Evolutionary conservation across 768 basidiomycete genomes (phyloP).

Genomic region (Russula abietina): DNA sequence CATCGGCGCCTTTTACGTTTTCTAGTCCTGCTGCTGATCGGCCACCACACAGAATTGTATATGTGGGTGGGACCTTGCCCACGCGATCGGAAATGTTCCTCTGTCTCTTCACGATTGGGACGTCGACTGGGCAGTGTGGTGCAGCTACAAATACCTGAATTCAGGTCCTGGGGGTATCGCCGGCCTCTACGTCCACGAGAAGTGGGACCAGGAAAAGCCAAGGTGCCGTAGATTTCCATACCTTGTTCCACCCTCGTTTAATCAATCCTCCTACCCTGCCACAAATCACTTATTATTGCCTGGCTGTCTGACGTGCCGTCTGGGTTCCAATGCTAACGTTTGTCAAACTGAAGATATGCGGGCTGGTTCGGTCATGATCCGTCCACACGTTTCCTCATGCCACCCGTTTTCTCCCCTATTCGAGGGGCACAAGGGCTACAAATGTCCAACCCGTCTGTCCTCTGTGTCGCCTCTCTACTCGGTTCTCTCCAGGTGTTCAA

Average conservation of each 20-base stretch:
- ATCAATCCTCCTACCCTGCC: slow-evolving; percentile 3
- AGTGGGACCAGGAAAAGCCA: slow-evolving; percentile 61
- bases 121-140: slow-evolving; percentile 98
- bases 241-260: slow-evolving; percentile 1
- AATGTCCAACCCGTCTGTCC: slow-evolving; percentile 87
- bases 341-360: slow-evolving; percentile 51
- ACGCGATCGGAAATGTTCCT: slow-evolving; percentile 91
- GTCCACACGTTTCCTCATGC: slow-evolving; percentile 86
- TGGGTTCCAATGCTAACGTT: slow-evolving; percentile 14
- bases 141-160: slow-evolving; percentile 97
- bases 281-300: slow-evolving; percentile 11
- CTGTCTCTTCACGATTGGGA: slow-evolving; percentile 86
- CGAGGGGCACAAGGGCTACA: slow-evolving; percentile 93
- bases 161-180: slow-evolving; percentile 96
- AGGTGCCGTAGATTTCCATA: slow-evolving; percentile 45
- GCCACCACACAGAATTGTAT: slow-evolving; percentile 67
- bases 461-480: slow-evolving; percentile 72
- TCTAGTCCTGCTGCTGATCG: slow-evolving; percentile 23
- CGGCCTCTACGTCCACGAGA: slow-evolving; percentile 85
- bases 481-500: slow-evolving; percentile 80
- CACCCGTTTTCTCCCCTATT: slow-evolving; percentile 72
- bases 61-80: slow-evolving; percentile 95
- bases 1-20: slow-evolving; percentile 13
- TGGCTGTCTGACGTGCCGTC: neutral
- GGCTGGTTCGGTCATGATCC: slow-evolving; percentile 99